Evolutionary conservation across 805 yeast genomes (phyloP).

Genomic region (Blastobotrys attinorum): DNA sequence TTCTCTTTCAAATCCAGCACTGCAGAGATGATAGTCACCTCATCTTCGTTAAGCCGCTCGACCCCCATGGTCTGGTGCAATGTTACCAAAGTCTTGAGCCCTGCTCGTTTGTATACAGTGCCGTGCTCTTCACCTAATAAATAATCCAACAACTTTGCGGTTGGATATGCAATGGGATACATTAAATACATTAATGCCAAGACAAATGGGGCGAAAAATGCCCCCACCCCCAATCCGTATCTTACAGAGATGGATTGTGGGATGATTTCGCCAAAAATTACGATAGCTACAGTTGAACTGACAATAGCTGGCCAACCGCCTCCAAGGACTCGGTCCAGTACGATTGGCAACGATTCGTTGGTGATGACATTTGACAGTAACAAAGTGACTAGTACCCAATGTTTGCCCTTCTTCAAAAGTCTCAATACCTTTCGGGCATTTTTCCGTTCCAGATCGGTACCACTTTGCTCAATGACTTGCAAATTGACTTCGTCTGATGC

Average conservation of each 20-base stretch:
- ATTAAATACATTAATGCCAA: slow-evolving; percentile 72
- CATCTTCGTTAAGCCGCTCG: slow-evolving; percentile 87
- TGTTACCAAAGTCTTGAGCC: slow-evolving; percentile 87
- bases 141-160: slow-evolving; percentile 70
- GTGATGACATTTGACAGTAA: slow-evolving; percentile 83
- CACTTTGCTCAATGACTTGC: slow-evolving; percentile 84
- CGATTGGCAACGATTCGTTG: slow-evolving; percentile 90
- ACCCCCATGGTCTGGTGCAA: slow-evolving; percentile 92
- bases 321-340: slow-evolving; percentile 83
- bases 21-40: slow-evolving; percentile 90
- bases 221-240: slow-evolving; percentile 86
- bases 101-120: slow-evolving; percentile 84
- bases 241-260: slow-evolving; percentile 93
- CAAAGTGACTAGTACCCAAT: slow-evolving; percentile 91
- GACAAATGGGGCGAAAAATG: slow-evolving; percentile 85
- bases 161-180: slow-evolving; percentile 92
- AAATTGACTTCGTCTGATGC: slow-evolving; percentile 96
- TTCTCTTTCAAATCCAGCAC: slow-evolving; percentile 92
- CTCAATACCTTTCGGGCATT: slow-evolving; percentile 65
- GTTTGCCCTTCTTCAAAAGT: slow-evolving; percentile 77
- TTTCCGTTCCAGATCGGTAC: slow-evolving; percentile 52
- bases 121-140: slow-evolving; percentile 95
- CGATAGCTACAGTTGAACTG: slow-evolving; percentile 86
- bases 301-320: slow-evolving; percentile 98
- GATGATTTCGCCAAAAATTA: slow-evolving; percentile 90